Base-by-base conservation (phyloP, 2,329 filamentous ascomycete genomes). In the Colletotrichum higginsianum region DNA sequence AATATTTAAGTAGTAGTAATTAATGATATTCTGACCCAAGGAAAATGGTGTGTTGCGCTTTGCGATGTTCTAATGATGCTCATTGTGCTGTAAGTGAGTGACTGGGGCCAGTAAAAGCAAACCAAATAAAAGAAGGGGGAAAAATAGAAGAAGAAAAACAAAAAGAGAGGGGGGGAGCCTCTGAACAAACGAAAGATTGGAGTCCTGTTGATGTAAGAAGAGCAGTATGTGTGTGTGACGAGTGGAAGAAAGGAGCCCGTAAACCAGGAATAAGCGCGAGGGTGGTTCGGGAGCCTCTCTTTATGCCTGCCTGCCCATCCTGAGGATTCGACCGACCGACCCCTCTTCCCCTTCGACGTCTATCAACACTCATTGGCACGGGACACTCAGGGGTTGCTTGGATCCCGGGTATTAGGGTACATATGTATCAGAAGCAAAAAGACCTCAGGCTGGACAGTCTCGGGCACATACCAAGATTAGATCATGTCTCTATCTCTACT, bases 1-100 rank as follows among this genome's bases (percentile, higher is more conserved):
- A 69, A 73, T 73, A 62, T 73, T 62, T 64, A 47, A 58, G 65
- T 71, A 50, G 66, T 76, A 71, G 63, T 62, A 64, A 57, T 62
- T 47, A 44, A 64, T 15, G 35, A 63, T 53, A 3, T 12, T 44
- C 21, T 13, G 38, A 52, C 35, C 6, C 18, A 63, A 71, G 57
- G 64, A 71, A 52, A 71, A 26, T 62, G 56, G 42, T 61, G 52
- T 61, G 49, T 61, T 60, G 67, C 62, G 67, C 61, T 26, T 49
- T 66, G 61, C 66, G 66, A n/a, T 57, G 26, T 65, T 30, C 3
- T 40, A 9, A 12, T 49, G 47, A 26, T 53, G 42, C 21, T 62
- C 21, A 11, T 42, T 9, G 46, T 23, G 8, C 11, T 50, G 9
- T 15, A 56, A 71, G 50, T 11, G 68, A 71, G 68, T 68, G 68